phyloP scores from a whole-genome alignment of 2,329 filamentous ascomycete genomes.

The Sclerotinia sclerotiorum region DNA sequence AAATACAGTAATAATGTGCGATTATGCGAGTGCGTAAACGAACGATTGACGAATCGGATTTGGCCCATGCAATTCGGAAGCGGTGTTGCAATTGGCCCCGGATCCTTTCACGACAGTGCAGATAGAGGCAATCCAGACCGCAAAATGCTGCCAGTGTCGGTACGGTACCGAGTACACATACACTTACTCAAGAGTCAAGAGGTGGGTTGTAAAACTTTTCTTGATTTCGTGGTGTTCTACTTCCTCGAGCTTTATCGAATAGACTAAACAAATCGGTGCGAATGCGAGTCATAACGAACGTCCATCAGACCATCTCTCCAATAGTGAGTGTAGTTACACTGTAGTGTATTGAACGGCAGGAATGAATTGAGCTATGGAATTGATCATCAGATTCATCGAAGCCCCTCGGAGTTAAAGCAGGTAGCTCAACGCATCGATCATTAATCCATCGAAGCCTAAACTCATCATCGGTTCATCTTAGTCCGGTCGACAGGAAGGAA shows the following conservation, averaged over 20 bases:
- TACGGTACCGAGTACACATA: not conserved
- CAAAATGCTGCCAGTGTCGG: not conserved
- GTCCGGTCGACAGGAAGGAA: not conserved
- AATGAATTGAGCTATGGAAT: not conserved
- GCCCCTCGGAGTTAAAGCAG: not conserved
- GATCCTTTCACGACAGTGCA: not conserved
- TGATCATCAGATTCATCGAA: not conserved
- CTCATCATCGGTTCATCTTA: not conserved
- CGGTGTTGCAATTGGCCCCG: not conserved
- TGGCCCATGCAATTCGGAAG: not conserved
- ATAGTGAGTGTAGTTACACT: not conserved
- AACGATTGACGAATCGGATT: not conserved
- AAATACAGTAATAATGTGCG: not conserved
- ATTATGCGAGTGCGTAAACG: not conserved
- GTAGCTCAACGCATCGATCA: not conserved
- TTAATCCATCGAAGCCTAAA: not conserved
- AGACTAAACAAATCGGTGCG: not conserved
- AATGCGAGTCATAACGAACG: not conserved
- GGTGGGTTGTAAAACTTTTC: not conserved
- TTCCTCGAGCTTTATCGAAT: not conserved
- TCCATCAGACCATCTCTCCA: not conserved
- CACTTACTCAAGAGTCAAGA: not conserved
- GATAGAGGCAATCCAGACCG: slow-evolving; percentile 6
- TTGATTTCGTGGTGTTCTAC: not conserved
- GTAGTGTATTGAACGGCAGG: not conserved